Percentiles rank a stretch among this genome's conserved stretches.
These are phyloP conservation scores for Boletus reticulatus DNA, from an alignment of 768 basidiomycete species.

Conservation along the genomic window DNA sequence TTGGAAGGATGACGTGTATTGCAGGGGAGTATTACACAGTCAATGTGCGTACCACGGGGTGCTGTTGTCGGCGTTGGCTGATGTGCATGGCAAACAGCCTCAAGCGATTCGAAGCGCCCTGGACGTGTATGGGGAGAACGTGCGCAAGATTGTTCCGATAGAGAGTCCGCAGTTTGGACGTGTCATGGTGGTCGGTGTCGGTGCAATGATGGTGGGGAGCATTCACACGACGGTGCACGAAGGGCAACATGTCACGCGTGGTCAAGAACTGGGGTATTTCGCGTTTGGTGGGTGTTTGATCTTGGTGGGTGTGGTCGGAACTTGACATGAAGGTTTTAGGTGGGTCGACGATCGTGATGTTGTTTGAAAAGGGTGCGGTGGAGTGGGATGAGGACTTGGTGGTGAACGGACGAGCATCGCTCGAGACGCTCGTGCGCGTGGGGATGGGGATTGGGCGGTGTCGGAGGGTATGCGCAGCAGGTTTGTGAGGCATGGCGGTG, in stretches of 20 bases:
- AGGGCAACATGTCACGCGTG: slow-evolving; percentile 75
- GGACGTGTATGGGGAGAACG: slow-evolving; percentile 95
- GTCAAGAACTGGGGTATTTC: slow-evolving; percentile 92
- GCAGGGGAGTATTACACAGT: slow-evolving; percentile 96
- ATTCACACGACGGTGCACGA: slow-evolving; percentile 87
- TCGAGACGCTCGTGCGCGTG: slow-evolving; percentile 87
- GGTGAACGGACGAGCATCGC: slow-evolving; percentile 77
- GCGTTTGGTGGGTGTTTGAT: slow-evolving; percentile 71
- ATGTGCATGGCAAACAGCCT: slow-evolving; percentile 45
- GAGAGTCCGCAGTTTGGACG: slow-evolving; percentile 86
- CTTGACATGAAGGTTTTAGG: slow-evolving; percentile 40
- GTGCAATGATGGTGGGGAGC: slow-evolving; percentile 94
- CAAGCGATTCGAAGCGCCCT: slow-evolving; percentile 90
- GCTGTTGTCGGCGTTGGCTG: not conserved
- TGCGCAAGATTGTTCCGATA: slow-evolving; percentile 88
- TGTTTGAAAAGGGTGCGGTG: slow-evolving; percentile 83
- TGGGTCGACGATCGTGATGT: slow-evolving; percentile 86
- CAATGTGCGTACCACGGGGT: slow-evolving; percentile 56
- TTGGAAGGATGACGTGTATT: slow-evolving; percentile 83
- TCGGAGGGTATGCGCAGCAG: slow-evolving; percentile 9
- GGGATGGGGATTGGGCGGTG: slow-evolving; percentile 78
- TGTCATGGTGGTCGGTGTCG: slow-evolving; percentile 89
- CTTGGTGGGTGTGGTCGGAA: not conserved
- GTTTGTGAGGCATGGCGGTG: not conserved
- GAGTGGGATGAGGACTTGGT: slow-evolving; percentile 92